Evolutionary conservation across 2,329 filamentous ascomycete species (phyloP), one percentile per base, ranked within the genome.

Genomic region (Aspergillus fijiensis): DNA sequence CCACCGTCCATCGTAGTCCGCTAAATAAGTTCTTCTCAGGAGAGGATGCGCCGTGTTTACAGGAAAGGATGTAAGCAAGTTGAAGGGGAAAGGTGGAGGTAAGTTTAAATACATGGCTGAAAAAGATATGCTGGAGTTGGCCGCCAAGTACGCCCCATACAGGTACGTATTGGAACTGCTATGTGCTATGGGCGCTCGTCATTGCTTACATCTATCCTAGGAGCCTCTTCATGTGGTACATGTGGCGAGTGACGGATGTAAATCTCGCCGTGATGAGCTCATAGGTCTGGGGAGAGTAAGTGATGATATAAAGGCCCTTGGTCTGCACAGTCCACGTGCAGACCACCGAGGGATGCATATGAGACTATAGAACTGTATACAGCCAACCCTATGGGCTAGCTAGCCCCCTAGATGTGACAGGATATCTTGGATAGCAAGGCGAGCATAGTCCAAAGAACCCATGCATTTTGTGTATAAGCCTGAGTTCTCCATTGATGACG

Each of bases 71-170:
- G 87, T 98, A 23, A 85, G 81, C 50, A 96, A 94, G 77, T 79
- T 97, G 60, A 97, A 96, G 78, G 81, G 79, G 39, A 90, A 87
- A 65, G 87, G 87, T 27, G 88, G 88, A 33, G 90, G 91, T 49
- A 98, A 98, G 80, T 98, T 92, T 89, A 98, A 98, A 81, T 99
- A 98, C 75, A 96, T 98, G 92, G 85, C 84, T 39, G 95, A 98
- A 78, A 85, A 87, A 72, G 95, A 98, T 62, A 98, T 99, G 95
- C 74, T 89, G 62, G 90, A 92, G 65, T 82, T 91, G 65, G 88
- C 91, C 12, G 89, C 88, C 59, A 86, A 82, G 71, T 99, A 96
- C 75, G 84, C 84, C 60, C 95, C 94, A 3, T 98, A 96, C 77
- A 82, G 87, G 85, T 87, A 76, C 70, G 79, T 79, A 60, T 4